phyloP scores from a whole-genome alignment of 2,329 filamentous ascomycete genomes.

The Sarocladium strictum region DNA sequence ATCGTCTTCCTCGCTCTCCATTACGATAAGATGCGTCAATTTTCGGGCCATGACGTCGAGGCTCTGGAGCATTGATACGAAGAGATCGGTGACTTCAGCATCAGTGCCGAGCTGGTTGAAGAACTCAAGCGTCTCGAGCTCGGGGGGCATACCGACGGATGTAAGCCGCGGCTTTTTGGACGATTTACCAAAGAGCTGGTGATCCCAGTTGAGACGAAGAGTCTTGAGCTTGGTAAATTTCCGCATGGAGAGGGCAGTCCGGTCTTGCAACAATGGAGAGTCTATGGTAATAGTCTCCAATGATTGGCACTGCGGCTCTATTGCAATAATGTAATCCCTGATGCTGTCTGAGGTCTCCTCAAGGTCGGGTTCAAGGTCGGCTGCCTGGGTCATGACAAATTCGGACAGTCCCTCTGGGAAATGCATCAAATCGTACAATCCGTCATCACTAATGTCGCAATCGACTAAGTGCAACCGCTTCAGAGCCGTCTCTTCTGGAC shows the following conservation, averaged over 20 bases:
- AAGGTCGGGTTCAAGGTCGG: constrained; percentile 32
- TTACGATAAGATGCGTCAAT: constrained; percentile 31
- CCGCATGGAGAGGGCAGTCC: constrained; percentile 35
- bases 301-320: constrained; percentile 34
- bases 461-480: constrained; percentile 39
- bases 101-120: constrained; percentile 39
- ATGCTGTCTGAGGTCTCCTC: constrained; percentile 42
- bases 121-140: constrained; percentile 39
- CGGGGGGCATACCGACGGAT: constrained; percentile 40
- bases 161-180: constrained; percentile 38
- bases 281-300: constrained; percentile 40
- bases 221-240: constrained; percentile 35
- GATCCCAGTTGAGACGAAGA: constrained; percentile 39
- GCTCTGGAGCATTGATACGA: constrained; percentile 35
- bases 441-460: constrained; percentile 43
- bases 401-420: constrained; percentile 38
- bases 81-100: constrained; percentile 39
- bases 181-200: constrained; percentile 40
- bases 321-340: constrained; percentile 39
- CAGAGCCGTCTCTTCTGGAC: constrained; percentile 39
- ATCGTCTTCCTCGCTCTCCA: constrained; percentile 22
- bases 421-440: constrained; percentile 30
- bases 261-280: constrained; percentile 31
- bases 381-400: constrained; percentile 40
- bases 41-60: constrained; percentile 29